Evolutionary conservation across 2,329 filamentous ascomycete genomes (phyloP).

Genomic region (Colletotrichum musicola): DNA sequence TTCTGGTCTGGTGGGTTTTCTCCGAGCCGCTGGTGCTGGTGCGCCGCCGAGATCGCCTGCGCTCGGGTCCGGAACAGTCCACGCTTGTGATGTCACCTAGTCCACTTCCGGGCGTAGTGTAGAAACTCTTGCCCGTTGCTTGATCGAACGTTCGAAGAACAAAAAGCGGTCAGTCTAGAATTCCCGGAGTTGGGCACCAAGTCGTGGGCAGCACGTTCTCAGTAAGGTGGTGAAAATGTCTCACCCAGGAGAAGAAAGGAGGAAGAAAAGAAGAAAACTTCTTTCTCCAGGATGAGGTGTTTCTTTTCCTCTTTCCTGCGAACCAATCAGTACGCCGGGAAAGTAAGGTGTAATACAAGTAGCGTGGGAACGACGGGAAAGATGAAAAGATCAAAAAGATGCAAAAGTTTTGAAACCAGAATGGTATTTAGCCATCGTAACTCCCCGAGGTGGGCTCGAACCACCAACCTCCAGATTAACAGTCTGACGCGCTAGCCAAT

Average conservation of each 20-base stretch:
- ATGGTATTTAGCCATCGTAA: constrained; percentile 21
- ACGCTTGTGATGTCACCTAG: constrained; percentile 3
- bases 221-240: neutral
- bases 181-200: neutral
- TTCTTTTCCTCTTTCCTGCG: no score
- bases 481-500: constrained; percentile 41
- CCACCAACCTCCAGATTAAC: constrained; percentile 41
- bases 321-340: no score
- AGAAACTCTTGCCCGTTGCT: neutral
- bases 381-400: neutral
- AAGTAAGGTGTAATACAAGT: no score
- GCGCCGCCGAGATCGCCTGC: no score
- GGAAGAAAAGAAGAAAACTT: no score
- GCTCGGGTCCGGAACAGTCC: no score
- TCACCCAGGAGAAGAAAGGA: neutral
- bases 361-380: no score
- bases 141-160: neutral
- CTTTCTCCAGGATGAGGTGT: no score
- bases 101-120: constrained; percentile 1
- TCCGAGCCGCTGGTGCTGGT: neutral
- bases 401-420: neutral
- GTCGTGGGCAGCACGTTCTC: neutral
- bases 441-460: constrained; percentile 40
- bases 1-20: constrained; percentile 9
- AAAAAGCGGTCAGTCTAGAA: constrained; percentile 18